phyloP scores from a whole-genome alignment of 768 basidiomycete species.

The Saitozyma sp. region DNA sequence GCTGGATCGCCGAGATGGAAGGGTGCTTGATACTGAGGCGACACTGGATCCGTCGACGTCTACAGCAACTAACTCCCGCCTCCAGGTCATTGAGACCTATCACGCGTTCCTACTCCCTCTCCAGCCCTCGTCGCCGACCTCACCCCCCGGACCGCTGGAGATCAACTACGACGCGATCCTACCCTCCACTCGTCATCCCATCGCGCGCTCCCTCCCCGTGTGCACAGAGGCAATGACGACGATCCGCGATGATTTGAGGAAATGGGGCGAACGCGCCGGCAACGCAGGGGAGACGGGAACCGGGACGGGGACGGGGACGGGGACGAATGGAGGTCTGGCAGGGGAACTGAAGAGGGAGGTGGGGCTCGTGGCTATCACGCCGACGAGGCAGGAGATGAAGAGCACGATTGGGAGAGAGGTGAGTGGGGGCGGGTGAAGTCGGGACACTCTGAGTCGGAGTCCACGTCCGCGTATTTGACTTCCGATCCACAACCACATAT shows the following conservation, averaged over 20 bases:
- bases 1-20: no score
- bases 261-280: constrained; percentile 19
- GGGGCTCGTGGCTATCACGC: constrained; percentile 40
- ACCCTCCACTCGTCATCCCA: constrained; percentile 19
- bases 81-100: constrained; percentile 41
- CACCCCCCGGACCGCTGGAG: constrained; percentile 8
- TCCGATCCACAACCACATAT: background rate
- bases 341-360: constrained; percentile 26
- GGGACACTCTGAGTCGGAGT: no score
- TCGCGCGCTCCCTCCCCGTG: constrained; percentile 24
- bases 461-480: background rate
- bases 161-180: constrained; percentile 43
- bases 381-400: constrained; percentile 36
- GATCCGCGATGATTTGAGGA: constrained; percentile 20
- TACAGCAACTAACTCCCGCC: no score
- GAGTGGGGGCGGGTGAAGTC: background rate
- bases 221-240: constrained; percentile 22
- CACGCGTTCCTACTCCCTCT: constrained; percentile 35
- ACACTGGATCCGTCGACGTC: no score
- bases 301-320: constrained; percentile 18
- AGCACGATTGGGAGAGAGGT: constrained; percentile 43
- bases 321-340: constrained; percentile 15
- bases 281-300: background rate
- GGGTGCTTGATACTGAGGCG: no score
- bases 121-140: background rate